Percentiles rank a stretch among this genome's conserved stretches.
These are phyloP conservation scores for Eucalyptus shirleyi DNA, from an alignment of 345 rosid species.

Conservation along the genomic window DNA sequence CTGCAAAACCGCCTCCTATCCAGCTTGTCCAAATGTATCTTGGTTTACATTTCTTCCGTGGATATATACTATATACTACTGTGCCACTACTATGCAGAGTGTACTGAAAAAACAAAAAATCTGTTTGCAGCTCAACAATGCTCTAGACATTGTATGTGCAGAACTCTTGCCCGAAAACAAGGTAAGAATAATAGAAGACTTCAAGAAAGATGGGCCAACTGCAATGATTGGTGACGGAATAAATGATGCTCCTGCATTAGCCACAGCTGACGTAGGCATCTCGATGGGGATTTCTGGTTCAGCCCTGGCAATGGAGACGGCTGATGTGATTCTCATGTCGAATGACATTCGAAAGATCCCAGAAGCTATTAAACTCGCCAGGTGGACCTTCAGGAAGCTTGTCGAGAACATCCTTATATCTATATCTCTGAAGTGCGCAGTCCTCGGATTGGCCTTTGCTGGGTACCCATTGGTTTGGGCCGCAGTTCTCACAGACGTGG, in stretches of 20 bases:
- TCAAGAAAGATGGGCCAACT: slow-evolving; percentile 43
- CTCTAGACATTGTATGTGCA: slow-evolving; percentile 38
- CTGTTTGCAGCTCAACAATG: slow-evolving; percentile 44
- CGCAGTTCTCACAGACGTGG: slow-evolving; percentile 79
- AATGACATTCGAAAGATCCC: slow-evolving; percentile 68
- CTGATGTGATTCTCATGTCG: slow-evolving; percentile 62
- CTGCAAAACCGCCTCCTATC: background rate
- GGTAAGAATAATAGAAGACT: slow-evolving; percentile 29
- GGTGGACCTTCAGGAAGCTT: slow-evolving; percentile 46
- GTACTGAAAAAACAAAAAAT: background rate
- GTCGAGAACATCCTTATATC: slow-evolving; percentile 49
- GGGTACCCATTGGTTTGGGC: slow-evolving; percentile 85
- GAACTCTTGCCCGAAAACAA: slow-evolving; percentile 75
- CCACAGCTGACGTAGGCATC: slow-evolving; percentile 69
- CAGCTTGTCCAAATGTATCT: background rate
- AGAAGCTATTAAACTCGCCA: slow-evolving; percentile 41
- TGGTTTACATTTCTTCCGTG: background rate
- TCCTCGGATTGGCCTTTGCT: slow-evolving; percentile 56
- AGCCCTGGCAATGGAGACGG: slow-evolving; percentile 73
- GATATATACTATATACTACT: background rate
- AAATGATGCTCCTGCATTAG: slow-evolving; percentile 86
- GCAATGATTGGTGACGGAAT: slow-evolving; percentile 80
- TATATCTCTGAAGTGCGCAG: slow-evolving; percentile 37
- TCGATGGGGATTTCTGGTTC: slow-evolving; percentile 88
- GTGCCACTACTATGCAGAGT: background rate